phyloP scores from a whole-genome alignment of 345 rosid genomes.

The Populus pruinosa region DNA sequence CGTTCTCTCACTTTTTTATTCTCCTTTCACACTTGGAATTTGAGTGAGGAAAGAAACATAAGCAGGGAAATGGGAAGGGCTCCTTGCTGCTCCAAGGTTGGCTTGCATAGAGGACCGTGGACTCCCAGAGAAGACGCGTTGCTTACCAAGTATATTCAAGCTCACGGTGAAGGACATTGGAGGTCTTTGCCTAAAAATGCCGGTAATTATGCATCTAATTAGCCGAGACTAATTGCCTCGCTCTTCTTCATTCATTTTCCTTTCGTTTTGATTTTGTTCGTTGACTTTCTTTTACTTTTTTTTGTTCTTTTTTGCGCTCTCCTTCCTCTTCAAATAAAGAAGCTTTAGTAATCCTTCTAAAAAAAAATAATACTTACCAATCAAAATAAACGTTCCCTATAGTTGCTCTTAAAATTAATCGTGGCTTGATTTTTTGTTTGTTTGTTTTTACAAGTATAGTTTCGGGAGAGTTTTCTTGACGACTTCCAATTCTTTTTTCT shows the following conservation, averaged over 20 bases:
- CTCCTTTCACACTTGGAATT: neutral
- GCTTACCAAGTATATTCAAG: conserved; percentile 47
- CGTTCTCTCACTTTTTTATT: neutral
- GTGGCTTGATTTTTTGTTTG: neutral
- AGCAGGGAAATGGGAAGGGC: conserved; percentile 46
- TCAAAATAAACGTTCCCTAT: neutral
- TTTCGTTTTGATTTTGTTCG: neutral
- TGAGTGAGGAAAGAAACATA: conserved; percentile 8
- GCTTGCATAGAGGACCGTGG: conserved; percentile 65
- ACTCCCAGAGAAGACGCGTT: conserved; percentile 53
- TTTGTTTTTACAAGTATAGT: neutral
- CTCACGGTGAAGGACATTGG: conserved; percentile 67
- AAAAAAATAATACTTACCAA: no score
- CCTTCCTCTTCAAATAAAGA: neutral
- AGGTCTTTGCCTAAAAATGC: conserved; percentile 56
- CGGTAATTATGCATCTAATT: conserved; percentile 29
- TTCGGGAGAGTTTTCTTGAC: neutral
- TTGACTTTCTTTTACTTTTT: neutral
- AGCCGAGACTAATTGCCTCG: no score
- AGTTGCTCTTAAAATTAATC: neutral
- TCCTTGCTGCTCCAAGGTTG: conserved; percentile 63
- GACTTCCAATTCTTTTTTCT: neutral
- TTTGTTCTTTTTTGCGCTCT: neutral
- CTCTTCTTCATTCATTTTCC: neutral
- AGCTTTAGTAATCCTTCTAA: neutral